Conservation (phyloP, 1,284 basidiomycete genomes). For the Ceratobasidium sp. region DNA sequence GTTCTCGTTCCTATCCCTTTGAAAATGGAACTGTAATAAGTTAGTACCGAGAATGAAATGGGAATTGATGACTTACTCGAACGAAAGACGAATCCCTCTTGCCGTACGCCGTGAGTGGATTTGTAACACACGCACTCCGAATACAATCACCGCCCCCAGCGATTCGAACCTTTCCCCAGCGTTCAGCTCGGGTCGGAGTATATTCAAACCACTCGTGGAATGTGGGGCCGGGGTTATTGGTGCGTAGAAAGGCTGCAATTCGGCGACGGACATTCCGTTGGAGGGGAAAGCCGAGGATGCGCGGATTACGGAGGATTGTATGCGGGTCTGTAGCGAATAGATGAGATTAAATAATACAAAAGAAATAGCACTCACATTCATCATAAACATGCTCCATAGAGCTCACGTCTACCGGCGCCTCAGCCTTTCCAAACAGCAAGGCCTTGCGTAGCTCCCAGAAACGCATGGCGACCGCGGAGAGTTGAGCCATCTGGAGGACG, state of each 20-base stretch:
- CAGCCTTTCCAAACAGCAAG: conserved; percentile 23
- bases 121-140: not conserved
- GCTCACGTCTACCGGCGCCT: conserved; percentile 25
- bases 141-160: conserved; percentile 6
- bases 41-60: not conserved
- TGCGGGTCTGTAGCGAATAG: not conserved
- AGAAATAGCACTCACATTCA: conserved; percentile 10
- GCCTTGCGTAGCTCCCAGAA: conserved; percentile 21
- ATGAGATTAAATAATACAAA: not conserved
- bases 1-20: conserved; percentile 53
- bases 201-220: conserved; percentile 7
- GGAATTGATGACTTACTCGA: conserved; percentile 42
- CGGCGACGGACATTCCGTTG: conserved; percentile 13
- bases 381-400: conserved; percentile 6
- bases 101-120: conserved; percentile 16
- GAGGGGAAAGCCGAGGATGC: not conserved
- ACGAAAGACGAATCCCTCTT: conserved; percentile 16
- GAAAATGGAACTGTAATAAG: conserved; percentile 53
- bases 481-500: not conserved
- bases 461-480: not conserved
- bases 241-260: not conserved
- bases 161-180: conserved; percentile 35
- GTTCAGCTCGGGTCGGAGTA: conserved; percentile 3
- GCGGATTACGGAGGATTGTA: not conserved
- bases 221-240: not conserved